Conservation (phyloP, 179 eudicot species). For the Silene vulgaris region DNA sequence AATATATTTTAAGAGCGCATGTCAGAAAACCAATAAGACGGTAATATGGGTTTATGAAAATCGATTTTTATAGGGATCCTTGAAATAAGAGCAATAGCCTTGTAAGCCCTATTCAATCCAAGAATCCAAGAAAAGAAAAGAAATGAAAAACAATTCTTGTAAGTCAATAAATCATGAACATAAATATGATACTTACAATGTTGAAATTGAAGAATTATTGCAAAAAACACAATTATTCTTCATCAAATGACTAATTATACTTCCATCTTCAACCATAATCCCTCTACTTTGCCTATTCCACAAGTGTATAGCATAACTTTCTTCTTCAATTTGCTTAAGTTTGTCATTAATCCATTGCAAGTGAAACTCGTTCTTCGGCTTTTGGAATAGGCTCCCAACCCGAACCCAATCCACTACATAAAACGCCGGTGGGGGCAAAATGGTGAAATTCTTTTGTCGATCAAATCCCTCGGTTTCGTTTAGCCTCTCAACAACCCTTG, state of each 20-base stretch:
- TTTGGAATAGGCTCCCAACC: slow-evolving; percentile 40
- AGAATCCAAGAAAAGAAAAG: no score
- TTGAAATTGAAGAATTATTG: slow-evolving; percentile 33
- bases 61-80: no score
- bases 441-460: slow-evolving; percentile 25
- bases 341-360: slow-evolving; percentile 43
- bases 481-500: slow-evolving; percentile 66
- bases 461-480: slow-evolving; percentile 15
- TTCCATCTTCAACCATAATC: slow-evolving; percentile 51
- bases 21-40: no score
- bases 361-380: slow-evolving; percentile 39
- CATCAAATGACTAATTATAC: slow-evolving; percentile 55
- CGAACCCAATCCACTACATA: slow-evolving; percentile 68
- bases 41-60: no score
- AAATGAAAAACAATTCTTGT: no score
- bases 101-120: no score
- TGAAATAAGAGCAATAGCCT: no score
- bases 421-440: slow-evolving; percentile 61
- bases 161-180: not conserved
- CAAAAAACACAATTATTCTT: slow-evolving; percentile 50
- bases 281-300: slow-evolving; percentile 80
- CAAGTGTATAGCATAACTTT: slow-evolving; percentile 67
- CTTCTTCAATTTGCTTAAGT: slow-evolving; percentile 37
- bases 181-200: slow-evolving; percentile 3
- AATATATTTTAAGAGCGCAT: no score